A percentile compares a stretch with the other conserved stretches of the same genome.
phyloP scores from a whole-genome alignment of 768 basidiomycete species.

The Tulasnella sp. region DNA sequence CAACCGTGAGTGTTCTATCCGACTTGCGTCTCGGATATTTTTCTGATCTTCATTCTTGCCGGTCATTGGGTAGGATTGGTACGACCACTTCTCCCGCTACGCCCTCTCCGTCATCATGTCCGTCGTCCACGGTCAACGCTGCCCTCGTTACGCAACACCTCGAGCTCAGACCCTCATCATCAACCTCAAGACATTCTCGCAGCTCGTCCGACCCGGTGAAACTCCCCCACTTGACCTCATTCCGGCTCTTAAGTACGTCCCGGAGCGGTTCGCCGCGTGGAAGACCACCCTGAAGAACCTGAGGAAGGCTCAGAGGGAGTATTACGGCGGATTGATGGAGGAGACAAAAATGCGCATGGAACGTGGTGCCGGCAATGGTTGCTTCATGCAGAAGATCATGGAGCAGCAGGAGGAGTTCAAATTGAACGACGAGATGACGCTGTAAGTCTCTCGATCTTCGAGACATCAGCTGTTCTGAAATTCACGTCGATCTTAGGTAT shows the following conservation, averaged over 20 bases:
- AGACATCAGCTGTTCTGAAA: neutral
- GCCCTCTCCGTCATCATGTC: neutral
- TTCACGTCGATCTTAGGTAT: neutral
- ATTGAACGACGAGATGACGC: neutral
- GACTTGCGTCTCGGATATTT: neutral
- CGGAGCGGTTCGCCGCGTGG: slow-evolving; percentile 1
- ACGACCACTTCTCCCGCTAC: neutral
- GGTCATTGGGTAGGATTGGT: neutral
- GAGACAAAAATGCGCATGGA: neutral
- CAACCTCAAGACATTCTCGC: neutral
- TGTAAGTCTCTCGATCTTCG: neutral
- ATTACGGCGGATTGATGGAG: neutral
- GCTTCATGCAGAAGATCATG: neutral
- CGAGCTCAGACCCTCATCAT: neutral
- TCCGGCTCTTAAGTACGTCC: slow-evolving; percentile 2
- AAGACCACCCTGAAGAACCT: neutral
- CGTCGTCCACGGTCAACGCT: slow-evolving; percentile 3
- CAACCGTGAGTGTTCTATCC: slow-evolving; percentile 15
- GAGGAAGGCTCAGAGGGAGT: neutral
- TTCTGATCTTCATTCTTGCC: neutral
- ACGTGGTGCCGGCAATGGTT: neutral
- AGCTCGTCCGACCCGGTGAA: neutral
- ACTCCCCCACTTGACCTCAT: slow-evolving; percentile 7
- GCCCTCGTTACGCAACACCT: neutral
- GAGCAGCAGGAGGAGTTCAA: slow-evolving; percentile 2